Evolutionary conservation across 805 yeast genomes (phyloP).

Genomic region (Hanseniaspora vineae): DNA sequence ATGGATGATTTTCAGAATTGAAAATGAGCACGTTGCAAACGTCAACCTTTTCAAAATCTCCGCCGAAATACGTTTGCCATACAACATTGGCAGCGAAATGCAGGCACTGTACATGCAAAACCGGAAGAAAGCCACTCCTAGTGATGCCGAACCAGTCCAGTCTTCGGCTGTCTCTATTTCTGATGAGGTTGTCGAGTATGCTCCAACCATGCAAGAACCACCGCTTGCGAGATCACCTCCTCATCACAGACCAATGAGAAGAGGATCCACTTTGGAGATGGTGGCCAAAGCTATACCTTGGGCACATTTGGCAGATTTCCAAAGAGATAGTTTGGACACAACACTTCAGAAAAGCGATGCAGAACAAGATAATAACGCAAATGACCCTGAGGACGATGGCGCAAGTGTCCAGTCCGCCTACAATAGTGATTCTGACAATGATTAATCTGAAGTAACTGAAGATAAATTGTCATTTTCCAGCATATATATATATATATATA

Average conservation of each 20-base stretch:
- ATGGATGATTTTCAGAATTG: conserved; percentile 90
- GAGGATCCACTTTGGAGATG: conserved; percentile 25
- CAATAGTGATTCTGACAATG: not conserved
- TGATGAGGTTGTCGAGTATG: not conserved
- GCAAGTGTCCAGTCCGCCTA: not conserved
- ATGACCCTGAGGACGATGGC: conserved; percentile 5
- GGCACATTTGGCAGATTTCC: conserved; percentile 82
- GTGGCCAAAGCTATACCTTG: conserved; percentile 46
- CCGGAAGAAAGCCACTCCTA: conserved; percentile 15
- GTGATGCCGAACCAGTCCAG: not conserved
- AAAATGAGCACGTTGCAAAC: conserved; percentile 90
- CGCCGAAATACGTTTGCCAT: conserved; percentile 78
- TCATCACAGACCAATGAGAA: conserved; percentile 5
- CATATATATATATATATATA: no score
- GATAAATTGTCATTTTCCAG: no score
- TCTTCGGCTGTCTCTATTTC: not conserved
- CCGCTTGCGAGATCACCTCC: not conserved
- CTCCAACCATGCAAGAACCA: not conserved
- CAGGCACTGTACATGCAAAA: conserved; percentile 16
- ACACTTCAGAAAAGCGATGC: conserved; percentile 15
- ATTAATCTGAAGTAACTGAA: no score
- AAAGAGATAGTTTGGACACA: conserved; percentile 31
- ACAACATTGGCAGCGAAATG: conserved; percentile 30
- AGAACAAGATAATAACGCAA: conserved; percentile 17
- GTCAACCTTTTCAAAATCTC: conserved; percentile 78